phyloP scores from a whole-genome alignment of 2,329 filamentous ascomycete species.

The Curvularia hawaiiensis region DNA sequence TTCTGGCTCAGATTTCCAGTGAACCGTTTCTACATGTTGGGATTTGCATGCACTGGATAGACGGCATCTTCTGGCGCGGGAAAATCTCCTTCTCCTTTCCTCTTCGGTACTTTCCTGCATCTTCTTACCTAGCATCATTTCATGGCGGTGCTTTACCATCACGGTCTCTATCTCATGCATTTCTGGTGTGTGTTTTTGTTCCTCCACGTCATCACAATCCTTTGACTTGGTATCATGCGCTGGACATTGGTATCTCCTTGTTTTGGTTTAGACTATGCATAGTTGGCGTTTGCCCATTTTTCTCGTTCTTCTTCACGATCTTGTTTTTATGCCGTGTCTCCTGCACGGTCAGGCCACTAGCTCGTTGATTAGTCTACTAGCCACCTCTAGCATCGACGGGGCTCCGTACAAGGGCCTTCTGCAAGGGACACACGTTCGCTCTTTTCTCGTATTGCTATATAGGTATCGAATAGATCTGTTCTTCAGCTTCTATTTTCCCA shows the following conservation, averaged over 20 bases:
- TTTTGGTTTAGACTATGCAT: conserved; percentile 15
- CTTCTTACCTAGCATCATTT: background rate
- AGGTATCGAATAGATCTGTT: background rate
- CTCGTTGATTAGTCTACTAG: conserved; percentile 17
- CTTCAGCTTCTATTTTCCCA: conserved; percentile 12
- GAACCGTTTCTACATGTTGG: background rate
- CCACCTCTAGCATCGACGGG: conserved; percentile 10
- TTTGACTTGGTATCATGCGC: conserved; percentile 11
- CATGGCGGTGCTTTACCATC: background rate
- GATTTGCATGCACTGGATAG: conserved; percentile 7
- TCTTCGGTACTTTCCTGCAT: background rate
- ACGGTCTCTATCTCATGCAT: conserved; percentile 2
- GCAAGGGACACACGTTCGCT: conserved; percentile 11
- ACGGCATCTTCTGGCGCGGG: conserved; percentile 19
- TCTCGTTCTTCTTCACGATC: conserved; percentile 6
- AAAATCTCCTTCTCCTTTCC: conserved; percentile 13
- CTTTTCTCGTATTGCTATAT: conserved; percentile 8
- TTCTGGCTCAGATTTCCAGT: background rate
- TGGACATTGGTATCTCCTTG: conserved; percentile 1
- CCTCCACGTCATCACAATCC: conserved; percentile 7
- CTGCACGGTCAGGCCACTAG: conserved; percentile 5
- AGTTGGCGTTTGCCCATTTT: conserved; percentile 10
- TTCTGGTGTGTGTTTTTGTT: background rate
- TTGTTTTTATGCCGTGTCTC: background rate
- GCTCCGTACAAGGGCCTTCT: conserved; percentile 11